Base-by-base conservation (phyloP, 1,139 yeast genomes). In the Arxiozyma telluris region DNA sequence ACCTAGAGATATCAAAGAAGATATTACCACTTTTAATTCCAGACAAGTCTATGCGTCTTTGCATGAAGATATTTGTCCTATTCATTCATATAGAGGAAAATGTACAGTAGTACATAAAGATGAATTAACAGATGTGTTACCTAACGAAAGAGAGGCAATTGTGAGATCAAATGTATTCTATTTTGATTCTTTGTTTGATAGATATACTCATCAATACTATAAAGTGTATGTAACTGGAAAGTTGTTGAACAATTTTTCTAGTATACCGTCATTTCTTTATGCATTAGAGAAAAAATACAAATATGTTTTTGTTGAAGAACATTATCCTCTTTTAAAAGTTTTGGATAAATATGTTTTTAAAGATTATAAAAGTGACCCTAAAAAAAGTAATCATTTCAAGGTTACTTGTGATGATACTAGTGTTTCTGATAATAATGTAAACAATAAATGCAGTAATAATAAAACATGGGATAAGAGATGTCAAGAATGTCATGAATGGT, bases 61-160 rank as follows among this genome's bases (percentile, higher is more conserved):
- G 84, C 96, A 91, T 65, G 79, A 89, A 27, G 97, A 89, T 66
- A 72, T 81, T 11, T 88, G 97, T 61, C 96, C 96, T 0, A 69
- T 91, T 5, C 73, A 75, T 30, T 82, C 93, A 54, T 84, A 80
- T 61, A 73, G 98, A 55, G 98, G 98, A 0, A 73, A 78, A 57
- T 89, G 87, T 52, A 73, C 76, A 0, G 95, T 93, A 4, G 73
- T 73, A 51, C 95, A 86, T 67, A 78, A 77, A 58, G 82, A 76
- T 38, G 80, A 82, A 56, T 60, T 70, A 39, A 52, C 77, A 55
- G 89, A 83, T 51, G 50, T 54, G 2, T 34, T 56, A 11, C 55
- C 57, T 8, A 56, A 53, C 42, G 52, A 51, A 12, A 27, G 47
- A 6, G 71, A 68, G 6, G 87, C 78, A 65, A 74, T 83, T 44